Conservation (phyloP, 2,329 filamentous ascomycete species). For the Penicillium sp. region DNA sequence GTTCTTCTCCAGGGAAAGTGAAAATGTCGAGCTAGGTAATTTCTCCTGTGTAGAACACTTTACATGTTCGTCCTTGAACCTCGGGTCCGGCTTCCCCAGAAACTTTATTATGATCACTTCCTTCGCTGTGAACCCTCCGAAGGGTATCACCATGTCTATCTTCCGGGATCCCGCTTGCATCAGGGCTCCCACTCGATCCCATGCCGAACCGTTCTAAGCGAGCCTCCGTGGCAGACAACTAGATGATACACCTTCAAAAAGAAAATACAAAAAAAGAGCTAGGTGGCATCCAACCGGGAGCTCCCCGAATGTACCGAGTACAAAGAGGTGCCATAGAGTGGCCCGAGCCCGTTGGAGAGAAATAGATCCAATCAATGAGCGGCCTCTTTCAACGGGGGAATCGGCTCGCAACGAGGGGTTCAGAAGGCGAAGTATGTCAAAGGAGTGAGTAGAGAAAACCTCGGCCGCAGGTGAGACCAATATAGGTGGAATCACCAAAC, state of each 20-base stretch:
- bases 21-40: no score
- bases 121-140: constrained; percentile 12
- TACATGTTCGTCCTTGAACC: background rate
- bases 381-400: background rate
- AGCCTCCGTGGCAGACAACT: no score
- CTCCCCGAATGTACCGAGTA: background rate
- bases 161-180: background rate
- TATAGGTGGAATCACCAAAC: background rate
- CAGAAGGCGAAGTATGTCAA: background rate
- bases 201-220: constrained; percentile 1
- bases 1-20: background rate
- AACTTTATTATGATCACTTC: constrained; percentile 4
- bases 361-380: background rate
- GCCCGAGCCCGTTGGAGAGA: background rate
- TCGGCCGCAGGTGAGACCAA: background rate
- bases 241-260: background rate
- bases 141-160: constrained; percentile 2
- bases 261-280: background rate
- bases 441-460: background rate
- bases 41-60: background rate
- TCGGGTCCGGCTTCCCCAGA: constrained; percentile 7
- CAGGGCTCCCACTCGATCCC: constrained; percentile 6
- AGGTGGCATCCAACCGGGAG: background rate
- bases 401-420: background rate
- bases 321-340: background rate